phyloP scores from a whole-genome alignment of 176 grass and related monocot species.

The Coix lacrymajobi region DNA sequence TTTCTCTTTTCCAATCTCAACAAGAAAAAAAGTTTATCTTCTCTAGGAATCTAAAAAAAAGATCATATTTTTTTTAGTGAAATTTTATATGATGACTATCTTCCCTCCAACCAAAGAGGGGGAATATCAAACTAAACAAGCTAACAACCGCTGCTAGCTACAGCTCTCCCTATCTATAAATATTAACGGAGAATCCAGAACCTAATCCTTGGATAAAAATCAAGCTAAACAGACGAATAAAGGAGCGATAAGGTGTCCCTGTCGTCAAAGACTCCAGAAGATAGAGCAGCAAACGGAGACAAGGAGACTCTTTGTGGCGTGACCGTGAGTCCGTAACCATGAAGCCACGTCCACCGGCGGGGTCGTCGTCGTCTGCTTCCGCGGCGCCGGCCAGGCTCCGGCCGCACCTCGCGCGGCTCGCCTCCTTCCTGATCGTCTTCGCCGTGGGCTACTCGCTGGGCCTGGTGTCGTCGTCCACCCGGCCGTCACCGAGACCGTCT shows the following conservation, averaged over 20 bases:
- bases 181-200: not conserved
- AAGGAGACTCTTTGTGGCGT: not conserved
- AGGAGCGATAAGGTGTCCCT: not conserved
- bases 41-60: not conserved
- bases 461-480: slow-evolving; percentile 45
- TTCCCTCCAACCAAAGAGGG: not conserved
- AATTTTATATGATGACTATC: not conserved
- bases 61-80: not conserved
- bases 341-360: slow-evolving; percentile 33
- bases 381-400: slow-evolving; percentile 14
- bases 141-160: not conserved
- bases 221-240: not conserved
- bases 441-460: slow-evolving; percentile 72
- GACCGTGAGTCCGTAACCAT: slow-evolving; percentile 36
- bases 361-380: not conserved
- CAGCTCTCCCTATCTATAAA: slow-evolving; percentile 10
- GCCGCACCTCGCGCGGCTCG: slow-evolving; percentile 32
- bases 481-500: slow-evolving; percentile 16
- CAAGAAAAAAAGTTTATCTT: not conserved
- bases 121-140: not conserved
- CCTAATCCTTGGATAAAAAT: not conserved
- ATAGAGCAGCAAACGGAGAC: not conserved
- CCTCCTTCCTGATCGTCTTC: slow-evolving; percentile 58
- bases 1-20: not conserved
- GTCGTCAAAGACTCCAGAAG: not conserved